These are phyloP conservation scores for Lachnellula arida DNA, from an alignment of 2,329 filamentous ascomycete species.

Conservation along the genomic window DNA sequence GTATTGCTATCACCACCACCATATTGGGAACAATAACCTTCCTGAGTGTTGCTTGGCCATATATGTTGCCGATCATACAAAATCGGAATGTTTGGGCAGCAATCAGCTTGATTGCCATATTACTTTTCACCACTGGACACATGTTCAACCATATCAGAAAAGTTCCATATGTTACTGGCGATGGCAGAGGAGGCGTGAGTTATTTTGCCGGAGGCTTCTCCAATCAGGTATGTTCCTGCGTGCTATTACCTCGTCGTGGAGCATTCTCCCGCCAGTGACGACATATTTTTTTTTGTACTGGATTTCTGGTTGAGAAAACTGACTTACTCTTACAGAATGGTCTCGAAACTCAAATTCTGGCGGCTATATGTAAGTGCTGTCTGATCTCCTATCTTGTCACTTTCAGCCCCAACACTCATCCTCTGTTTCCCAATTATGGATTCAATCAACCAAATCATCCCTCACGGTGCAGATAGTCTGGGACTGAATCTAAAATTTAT, in stretches of 20 bases:
- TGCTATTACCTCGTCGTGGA: not conserved
- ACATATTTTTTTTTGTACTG: too few species aligned
- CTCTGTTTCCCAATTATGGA: too few species aligned
- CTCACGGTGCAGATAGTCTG: too few species aligned
- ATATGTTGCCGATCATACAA: slow-evolving; percentile 74
- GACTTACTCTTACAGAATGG: slow-evolving; percentile 48
- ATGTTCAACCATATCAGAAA: slow-evolving; percentile 99
- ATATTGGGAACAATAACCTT: slow-evolving; percentile 66
- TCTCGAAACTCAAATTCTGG: slow-evolving; percentile 91
- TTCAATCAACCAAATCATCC: too few species aligned
- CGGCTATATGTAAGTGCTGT: slow-evolving; percentile 74
- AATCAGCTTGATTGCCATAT: slow-evolving; percentile 78
- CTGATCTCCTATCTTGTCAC: too few species aligned
- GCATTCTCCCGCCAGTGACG: not conserved
- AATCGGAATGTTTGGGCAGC: slow-evolving; percentile 94
- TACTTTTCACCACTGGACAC: slow-evolving; percentile 92
- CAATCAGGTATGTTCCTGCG: slow-evolving; percentile 54
- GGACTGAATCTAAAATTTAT: too few species aligned
- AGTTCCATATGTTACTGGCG: slow-evolving; percentile 83
- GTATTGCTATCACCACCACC: slow-evolving; percentile 63
- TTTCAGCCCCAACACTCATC: too few species aligned
- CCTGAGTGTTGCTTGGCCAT: slow-evolving; percentile 67
- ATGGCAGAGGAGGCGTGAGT: slow-evolving; percentile 78
- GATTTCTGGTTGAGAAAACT: not conserved
- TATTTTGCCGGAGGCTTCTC: slow-evolving; percentile 93